Base-by-base conservation (phyloP, 768 basidiomycete species). In the Arthromyces matolae region DNA sequence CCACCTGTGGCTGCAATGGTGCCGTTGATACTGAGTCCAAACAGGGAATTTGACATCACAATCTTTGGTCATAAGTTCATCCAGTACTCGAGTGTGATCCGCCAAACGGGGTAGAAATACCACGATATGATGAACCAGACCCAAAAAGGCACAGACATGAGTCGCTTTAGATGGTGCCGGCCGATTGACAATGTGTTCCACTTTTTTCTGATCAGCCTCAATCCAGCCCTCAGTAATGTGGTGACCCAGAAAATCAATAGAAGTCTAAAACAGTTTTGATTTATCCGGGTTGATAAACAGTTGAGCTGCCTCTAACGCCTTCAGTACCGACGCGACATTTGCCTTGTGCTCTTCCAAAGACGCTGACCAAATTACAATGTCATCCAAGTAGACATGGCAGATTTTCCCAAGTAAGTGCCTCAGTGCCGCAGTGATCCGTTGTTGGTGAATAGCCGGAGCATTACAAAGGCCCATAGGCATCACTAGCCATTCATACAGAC, bases 291-390 rank as follows among this genome's bases (percentile, higher is more conserved):
- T 37, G 5, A 37, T 14, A 13, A 37, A 37, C 19, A 37, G 3
- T 2, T n/a, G 36, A 10, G 19, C 36, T 14, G 4, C 36, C 3
- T 20, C 8, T 12, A 22, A 13, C 16, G 32, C n/a, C n/a, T n/a
- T n/a, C 32, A 33, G 16, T 13, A 33, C 32, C 10, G 12, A 13
- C 32, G 5, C 6, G 2, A 58, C 36, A 28, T 60, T 53, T 0
- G 18, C 13, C 2, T 51, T 45, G 16, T 60, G 57, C 31, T 63
- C 54, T 1, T 55, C 51, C 0, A 64, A 7, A 1, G 49, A 18
- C 0, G 58, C 8, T 4, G 60, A 60, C 63, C 59, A 66, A 12
- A 60, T 59, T 0, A 64, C 47, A 42, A 61, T 62, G 33, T 66
- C 55, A 39, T 66, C 61, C 5, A 64, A 18, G 32, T 60, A 64